Evolutionary conservation across 176 grass and related monocot species (phyloP), one percentile per base, ranked within the genome.

Genomic region (Metroxylon sagu): DNA sequence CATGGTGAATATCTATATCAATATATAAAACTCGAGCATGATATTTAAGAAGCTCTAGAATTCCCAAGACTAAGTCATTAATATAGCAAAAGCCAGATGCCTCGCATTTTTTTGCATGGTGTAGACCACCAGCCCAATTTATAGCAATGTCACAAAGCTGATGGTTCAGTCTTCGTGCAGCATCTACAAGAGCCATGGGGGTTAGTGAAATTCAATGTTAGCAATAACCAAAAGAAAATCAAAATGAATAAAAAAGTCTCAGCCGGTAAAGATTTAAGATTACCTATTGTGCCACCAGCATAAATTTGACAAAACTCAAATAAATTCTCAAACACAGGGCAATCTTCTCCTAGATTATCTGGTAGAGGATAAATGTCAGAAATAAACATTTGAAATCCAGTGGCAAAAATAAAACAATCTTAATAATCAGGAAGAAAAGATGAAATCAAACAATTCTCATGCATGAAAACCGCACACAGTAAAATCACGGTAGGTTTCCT

Each of bases 1-100:
- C 92, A 79, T 97, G 92, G 83, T 97, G 92, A 53, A 97, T 87
- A 88, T 97, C 92, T 69, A 97, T 97, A 67, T 97, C 92, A 60
- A 97, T 88, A 79, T 97, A 97, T 10, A 97, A 83, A 71, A 97
- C 83, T 53, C 92, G 90, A 19, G 92, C 92, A 88, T 97, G 84
- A 60, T 87, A 82, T 48, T 90, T 96, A 31, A 96, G 87, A 84
- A 96, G 91, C 69, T 96, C 91, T 49, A 96, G 66, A 68, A 96
- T 96, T 50, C 91, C 91, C 69, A 96, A 81, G 56, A 96, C 91
- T 52, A 96, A 75, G 63, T 96, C 91, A 87, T 96, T 96, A 56
- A 96, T 96, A 64, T 96, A 96, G 65, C 91, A 96, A 73, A 96
- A 96, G 58, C 91, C 91, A 65, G 91, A 96, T 19, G 91, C 91